These are phyloP conservation scores for Leccinum disarticulatum DNA, from an alignment of 768 basidiomycete genomes.

Conservation along the genomic window DNA sequence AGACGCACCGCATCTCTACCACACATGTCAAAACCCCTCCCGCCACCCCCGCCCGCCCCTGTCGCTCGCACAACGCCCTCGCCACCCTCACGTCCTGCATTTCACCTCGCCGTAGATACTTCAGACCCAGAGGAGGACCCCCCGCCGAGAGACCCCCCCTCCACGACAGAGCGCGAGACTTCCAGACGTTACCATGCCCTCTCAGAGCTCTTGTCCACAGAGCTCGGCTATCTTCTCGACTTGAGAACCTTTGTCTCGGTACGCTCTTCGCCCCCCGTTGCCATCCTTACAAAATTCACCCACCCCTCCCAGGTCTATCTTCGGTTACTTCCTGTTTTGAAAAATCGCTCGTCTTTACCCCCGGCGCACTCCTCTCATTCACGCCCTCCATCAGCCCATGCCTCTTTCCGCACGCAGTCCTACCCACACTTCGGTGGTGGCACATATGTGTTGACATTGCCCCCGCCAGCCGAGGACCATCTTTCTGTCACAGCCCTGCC, in stretches of 20 bases:
- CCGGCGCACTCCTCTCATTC: conserved; percentile 26
- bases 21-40: conserved; percentile 27
- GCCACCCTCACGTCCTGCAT: conserved; percentile 6
- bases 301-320: conserved; percentile 57
- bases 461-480: conserved; percentile 18
- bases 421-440: conserved; percentile 36
- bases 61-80: neutral
- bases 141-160: conserved; percentile 3
- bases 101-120: conserved; percentile 17
- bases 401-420: conserved; percentile 45
- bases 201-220: conserved; percentile 81
- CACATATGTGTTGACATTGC: conserved; percentile 12
- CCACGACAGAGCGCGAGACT: conserved; percentile 33
- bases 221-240: conserved; percentile 79
- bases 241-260: conserved; percentile 76
- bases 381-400: conserved; percentile 42
- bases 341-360: conserved; percentile 23
- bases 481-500: conserved; percentile 4
- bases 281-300: neutral
- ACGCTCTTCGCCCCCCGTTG: conserved; percentile 25
- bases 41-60: neutral
- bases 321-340: conserved; percentile 52
- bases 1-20: conserved; percentile 45
- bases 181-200: conserved; percentile 69
- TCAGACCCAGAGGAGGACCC: conserved; percentile 22